phyloP scores from a whole-genome alignment of 345 rosid genomes.

The Ailanthus altissimus region DNA sequence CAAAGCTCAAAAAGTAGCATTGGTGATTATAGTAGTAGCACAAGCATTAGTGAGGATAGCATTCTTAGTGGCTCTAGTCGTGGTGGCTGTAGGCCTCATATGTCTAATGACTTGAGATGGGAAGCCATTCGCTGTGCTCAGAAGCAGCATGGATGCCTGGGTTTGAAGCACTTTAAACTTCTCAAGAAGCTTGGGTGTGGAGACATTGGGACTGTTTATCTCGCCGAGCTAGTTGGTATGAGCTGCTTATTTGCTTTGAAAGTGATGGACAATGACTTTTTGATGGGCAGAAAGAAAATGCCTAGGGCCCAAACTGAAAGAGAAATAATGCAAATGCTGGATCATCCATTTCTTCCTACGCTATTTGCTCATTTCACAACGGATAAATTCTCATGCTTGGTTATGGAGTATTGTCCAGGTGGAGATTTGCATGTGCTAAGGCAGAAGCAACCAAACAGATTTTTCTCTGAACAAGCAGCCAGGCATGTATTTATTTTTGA shows the following conservation, averaged over 20 bases:
- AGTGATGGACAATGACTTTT: slow-evolving; percentile 73
- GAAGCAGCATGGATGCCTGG: slow-evolving; percentile 61
- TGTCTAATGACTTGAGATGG: slow-evolving; percentile 78
- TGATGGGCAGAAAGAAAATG: slow-evolving; percentile 67
- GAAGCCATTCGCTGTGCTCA: slow-evolving; percentile 59
- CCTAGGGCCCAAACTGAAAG: slow-evolving; percentile 73
- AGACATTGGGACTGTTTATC: slow-evolving; percentile 73
- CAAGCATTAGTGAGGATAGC: slow-evolving; percentile 60
- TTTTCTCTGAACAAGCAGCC: slow-evolving; percentile 73
- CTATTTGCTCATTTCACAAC: slow-evolving; percentile 62
- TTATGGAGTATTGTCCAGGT: slow-evolving; percentile 82
- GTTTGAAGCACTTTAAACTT: slow-evolving; percentile 64
- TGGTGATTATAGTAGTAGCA: slow-evolving; percentile 67
- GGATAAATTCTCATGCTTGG: slow-evolving; percentile 68
- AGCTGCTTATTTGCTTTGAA: slow-evolving; percentile 69
- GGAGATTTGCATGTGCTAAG: slow-evolving; percentile 80
- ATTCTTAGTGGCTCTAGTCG: slow-evolving; percentile 53
- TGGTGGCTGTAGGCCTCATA: slow-evolving; percentile 67
- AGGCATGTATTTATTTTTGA: slow-evolving; percentile 38
- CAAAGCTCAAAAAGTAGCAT: slow-evolving; percentile 86
- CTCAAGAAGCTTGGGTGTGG: slow-evolving; percentile 75
- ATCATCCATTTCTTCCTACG: slow-evolving; percentile 86
- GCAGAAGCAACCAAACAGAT: slow-evolving; percentile 63
- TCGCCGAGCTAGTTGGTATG: slow-evolving; percentile 62
- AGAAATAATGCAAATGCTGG: slow-evolving; percentile 77